Percentiles rank a stretch among this genome's conserved stretches.
Conservation (phyloP, 2,329 filamentous ascomycete species). For the Ceratocystis lukuohia region DNA sequence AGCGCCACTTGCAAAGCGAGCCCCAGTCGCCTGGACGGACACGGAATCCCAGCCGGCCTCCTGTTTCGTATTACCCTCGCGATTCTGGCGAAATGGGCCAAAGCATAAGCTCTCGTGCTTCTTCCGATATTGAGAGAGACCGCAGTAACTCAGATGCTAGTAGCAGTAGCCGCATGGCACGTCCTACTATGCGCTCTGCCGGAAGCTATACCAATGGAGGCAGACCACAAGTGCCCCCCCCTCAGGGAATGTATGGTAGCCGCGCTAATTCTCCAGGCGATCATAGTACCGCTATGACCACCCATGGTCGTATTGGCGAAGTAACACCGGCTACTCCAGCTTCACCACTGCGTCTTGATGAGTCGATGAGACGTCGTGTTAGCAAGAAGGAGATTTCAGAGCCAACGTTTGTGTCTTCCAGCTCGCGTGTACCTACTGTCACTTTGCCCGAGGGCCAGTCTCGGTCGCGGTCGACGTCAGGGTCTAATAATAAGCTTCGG, state of each 20-base stretch:
- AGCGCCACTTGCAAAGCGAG: slow-evolving; percentile 37
- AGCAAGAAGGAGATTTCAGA: slow-evolving; percentile 39
- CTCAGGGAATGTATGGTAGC: slow-evolving; percentile 17
- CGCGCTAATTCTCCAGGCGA: slow-evolving; percentile 14
- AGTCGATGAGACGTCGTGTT: slow-evolving; percentile 31
- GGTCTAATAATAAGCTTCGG: slow-evolving; percentile 29
- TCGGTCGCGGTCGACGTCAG: slow-evolving; percentile 29
- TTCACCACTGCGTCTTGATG: slow-evolving; percentile 26
- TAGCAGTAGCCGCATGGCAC: slow-evolving; percentile 28
- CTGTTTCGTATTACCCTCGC: slow-evolving; percentile 31
- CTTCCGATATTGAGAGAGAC: slow-evolving; percentile 32
- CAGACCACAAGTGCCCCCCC: slow-evolving; percentile 5
- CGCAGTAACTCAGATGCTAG: slow-evolving; percentile 44
- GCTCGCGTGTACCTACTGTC: slow-evolving; percentile 33
- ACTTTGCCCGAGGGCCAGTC: slow-evolving; percentile 28
- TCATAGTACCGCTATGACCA: slow-evolving; percentile 3
- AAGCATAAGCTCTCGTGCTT: slow-evolving; percentile 22
- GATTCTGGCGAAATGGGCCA: slow-evolving; percentile 23
- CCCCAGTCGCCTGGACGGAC: slow-evolving; percentile 35
- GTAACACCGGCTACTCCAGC: neutral
- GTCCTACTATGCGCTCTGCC: slow-evolving; percentile 12
- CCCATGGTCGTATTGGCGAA: slow-evolving; percentile 22
- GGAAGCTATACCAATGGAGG: slow-evolving; percentile 7
- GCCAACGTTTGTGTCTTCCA: slow-evolving; percentile 35
- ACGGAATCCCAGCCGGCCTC: slow-evolving; percentile 34